Base-by-base conservation (phyloP, 176 grass and related monocot genomes). In the Bromus sterilis region DNA sequence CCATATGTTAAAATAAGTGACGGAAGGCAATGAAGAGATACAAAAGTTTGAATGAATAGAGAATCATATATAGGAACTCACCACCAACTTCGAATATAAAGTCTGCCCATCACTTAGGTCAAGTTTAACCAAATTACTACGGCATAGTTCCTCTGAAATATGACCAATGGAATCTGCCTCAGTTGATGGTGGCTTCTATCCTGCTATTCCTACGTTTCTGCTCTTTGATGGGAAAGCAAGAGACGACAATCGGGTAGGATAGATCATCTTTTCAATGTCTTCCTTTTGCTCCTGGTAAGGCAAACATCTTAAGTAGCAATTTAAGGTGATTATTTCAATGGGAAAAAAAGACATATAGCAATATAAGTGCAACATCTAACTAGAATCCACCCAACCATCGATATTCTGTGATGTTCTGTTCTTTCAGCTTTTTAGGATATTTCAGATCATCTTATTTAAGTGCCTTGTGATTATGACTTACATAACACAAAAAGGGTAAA, bases 71-170 rank as follows among this genome's bases (percentile, higher is more conserved):
- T 34, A 55, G 53, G 75, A 36, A 87, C 82, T 89, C 95, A 98
- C 93, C 92, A 91, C 96, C 77, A 99, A 89, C 83, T 95, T 99
- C 39, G 96, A 84, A 70, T 91, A 89, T 65, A 95, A 82, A 58
- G 44, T 83, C 25, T 82, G 82, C 65, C 96, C 96, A 88, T 95
- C 89, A 51, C 86, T 91, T 21, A 99, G 87, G 31, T 93, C 79
- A 74, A 99, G 84, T 78, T 93, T 93, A 32, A 87, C 93, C 74
- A 92, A 94, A 78, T 64, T 86, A 80, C 71, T 83, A 15, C 7
- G 78, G 58, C 87, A 60, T 75, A 81, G 59, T 60, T 81, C 84
- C 81, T 89, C 82, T 61, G 34, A 46, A 82, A 62, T 25, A 79
- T 82, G 53, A 43, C 59, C 9, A 1, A 1, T 29, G 9, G 84